Conservation (phyloP, 164 flowering plant species). For the Liquidambar formosana region DNA sequence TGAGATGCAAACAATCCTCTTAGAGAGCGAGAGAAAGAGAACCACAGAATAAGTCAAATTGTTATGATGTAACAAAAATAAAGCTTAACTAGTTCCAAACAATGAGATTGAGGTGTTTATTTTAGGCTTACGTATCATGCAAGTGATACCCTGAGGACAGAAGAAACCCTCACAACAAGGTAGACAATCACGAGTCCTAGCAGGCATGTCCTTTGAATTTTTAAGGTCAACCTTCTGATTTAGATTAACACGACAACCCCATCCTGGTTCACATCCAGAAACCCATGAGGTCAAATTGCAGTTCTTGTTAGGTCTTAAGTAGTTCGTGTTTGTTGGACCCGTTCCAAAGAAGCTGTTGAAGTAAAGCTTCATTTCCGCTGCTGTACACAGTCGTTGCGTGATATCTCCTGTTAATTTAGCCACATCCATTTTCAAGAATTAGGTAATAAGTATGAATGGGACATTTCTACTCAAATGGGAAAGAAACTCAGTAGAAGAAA, state of each 20-base stretch:
- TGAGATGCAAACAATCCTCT: not conserved
- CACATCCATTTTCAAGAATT: not conserved
- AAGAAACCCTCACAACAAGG: slow-evolving; percentile 68
- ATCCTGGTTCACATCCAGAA: slow-evolving; percentile 69
- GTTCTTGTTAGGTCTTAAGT: slow-evolving; percentile 45
- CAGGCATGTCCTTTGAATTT: slow-evolving; percentile 31
- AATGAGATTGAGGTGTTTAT: slow-evolving; percentile 1
- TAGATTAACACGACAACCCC: slow-evolving; percentile 39
- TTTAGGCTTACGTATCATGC: slow-evolving; percentile 63
- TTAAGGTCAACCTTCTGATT: slow-evolving; percentile 27
- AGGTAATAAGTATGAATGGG: not conserved
- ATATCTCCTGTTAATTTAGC: slow-evolving; percentile 53
- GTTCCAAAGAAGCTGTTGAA: slow-evolving; percentile 45
- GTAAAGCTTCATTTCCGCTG: slow-evolving; percentile 78
- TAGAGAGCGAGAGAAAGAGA: not conserved
- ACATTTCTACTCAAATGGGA: too few species aligned
- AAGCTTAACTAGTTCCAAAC: not conserved
- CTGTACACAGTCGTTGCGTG: slow-evolving; percentile 68
- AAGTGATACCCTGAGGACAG: slow-evolving; percentile 59
- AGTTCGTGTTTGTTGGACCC: slow-evolving; percentile 18
- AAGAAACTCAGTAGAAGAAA: too few species aligned
- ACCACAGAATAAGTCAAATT: not conserved
- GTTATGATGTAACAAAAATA: not conserved
- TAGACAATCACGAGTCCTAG: slow-evolving; percentile 33
- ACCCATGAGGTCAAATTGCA: slow-evolving; percentile 54